A percentile compares a stretch with the other conserved stretches of the same genome.
phyloP scores from a whole-genome alignment of 179 eudicot genomes.

The Silene noctiflora region DNA sequence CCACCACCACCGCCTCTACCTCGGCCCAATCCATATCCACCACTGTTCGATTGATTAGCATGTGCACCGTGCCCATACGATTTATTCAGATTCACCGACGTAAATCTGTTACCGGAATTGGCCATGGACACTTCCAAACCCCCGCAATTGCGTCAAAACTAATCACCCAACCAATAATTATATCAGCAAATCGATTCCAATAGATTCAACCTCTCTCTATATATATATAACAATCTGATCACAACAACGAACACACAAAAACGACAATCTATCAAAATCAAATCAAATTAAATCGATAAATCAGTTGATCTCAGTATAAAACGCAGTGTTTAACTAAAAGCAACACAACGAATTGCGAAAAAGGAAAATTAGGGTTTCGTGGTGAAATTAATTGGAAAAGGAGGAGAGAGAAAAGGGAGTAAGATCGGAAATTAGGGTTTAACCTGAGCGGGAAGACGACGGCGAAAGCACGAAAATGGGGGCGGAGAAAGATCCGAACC shows the following conservation, averaged over 20 bases:
- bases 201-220: neutral
- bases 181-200: neutral
- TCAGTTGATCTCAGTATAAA: conserved; percentile 1
- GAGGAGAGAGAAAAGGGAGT: neutral
- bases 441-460: conserved; percentile 1
- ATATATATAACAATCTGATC: neutral
- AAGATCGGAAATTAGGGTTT: conserved; percentile 18
- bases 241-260: conserved; percentile 8
- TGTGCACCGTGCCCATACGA: conserved; percentile 71
- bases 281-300: neutral
- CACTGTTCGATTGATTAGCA: conserved; percentile 27
- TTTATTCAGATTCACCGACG: conserved; percentile 84
- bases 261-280: neutral
- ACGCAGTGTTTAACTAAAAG: neutral
- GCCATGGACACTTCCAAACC: conserved; percentile 65
- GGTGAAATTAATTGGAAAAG: neutral
- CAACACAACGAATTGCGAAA: neutral
- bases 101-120: conserved; percentile 71
- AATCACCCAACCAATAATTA: neutral
- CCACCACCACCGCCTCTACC: conserved; percentile 57
- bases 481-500: neutral
- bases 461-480: neutral
- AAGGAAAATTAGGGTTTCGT: conserved; percentile 4
- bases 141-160: conserved; percentile 6
- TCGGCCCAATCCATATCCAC: conserved; percentile 53